A percentile compares a stretch with the other conserved stretches of the same genome.
These are phyloP conservation scores for Astrephomene gubernaculifera DNA, from an alignment of 139 green algal species.

Conservation along the genomic window DNA sequence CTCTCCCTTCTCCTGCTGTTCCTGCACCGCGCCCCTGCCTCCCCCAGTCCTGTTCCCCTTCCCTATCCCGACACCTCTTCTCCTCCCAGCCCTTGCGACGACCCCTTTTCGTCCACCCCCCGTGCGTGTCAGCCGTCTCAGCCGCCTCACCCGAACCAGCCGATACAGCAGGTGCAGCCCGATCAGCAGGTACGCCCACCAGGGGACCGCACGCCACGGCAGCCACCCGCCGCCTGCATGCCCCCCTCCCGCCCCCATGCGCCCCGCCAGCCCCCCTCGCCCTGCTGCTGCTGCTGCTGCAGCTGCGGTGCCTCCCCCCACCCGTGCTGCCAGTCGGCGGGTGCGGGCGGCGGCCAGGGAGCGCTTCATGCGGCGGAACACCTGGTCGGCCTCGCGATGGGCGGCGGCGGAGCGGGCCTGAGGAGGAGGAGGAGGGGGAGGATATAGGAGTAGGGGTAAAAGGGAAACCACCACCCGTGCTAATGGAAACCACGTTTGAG, in stretches of 20 bases:
- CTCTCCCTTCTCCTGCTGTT: no score
- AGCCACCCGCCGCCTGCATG: not conserved
- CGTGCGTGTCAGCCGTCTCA: no score
- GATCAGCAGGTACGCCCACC: conserved; percentile 55
- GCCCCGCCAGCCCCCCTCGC: no score
- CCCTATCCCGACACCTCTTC: no score
- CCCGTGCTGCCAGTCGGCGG: conserved; percentile 13
- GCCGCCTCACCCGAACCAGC: conserved; percentile 45
- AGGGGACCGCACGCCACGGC: conserved; percentile 38
- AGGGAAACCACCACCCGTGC: not conserved
- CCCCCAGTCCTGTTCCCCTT: no score
- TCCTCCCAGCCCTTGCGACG: no score
- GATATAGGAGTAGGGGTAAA: not conserved
- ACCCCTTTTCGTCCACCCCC: no score
- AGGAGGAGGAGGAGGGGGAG: not conserved
- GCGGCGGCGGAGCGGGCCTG: not conserved
- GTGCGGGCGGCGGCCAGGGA: not conserved
- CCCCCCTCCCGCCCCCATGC: not conserved
- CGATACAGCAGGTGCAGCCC: conserved; percentile 45
- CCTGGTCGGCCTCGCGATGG: conserved; percentile 27
- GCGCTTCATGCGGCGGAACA: conserved; percentile 36
- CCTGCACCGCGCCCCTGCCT: no score
- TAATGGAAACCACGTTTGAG: not conserved
- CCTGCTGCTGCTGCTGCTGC: no score
- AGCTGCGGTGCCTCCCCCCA: no score